Percentiles rank a stretch among this genome's conserved stretches.
Conservation (phyloP, 371 early-diverging fungal genomes). For the Conidiobolus incongruus region DNA sequence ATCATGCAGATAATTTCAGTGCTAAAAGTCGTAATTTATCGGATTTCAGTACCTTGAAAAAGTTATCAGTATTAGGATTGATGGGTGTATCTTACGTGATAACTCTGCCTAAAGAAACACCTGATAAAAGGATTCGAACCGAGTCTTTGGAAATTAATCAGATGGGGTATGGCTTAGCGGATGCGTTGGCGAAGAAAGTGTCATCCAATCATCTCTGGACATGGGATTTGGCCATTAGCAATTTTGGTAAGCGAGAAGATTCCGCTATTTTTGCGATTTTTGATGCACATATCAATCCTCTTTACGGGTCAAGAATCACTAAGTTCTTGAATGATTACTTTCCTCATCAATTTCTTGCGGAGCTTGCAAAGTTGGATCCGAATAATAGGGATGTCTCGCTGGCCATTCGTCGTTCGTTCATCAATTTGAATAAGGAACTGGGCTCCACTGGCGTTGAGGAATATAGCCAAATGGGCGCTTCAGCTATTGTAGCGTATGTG, state of each 20-base stretch:
- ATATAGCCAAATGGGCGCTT: constrained; percentile 19
- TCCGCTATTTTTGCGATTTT: constrained; percentile 76
- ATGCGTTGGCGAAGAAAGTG: constrained; percentile 30
- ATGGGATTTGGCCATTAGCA: constrained; percentile 65
- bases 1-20: constrained; percentile 16
- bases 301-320: constrained; percentile 29
- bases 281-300: constrained; percentile 39
- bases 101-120: constrained; percentile 57
- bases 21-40: constrained; percentile 27
- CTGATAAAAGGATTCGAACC: constrained; percentile 61
- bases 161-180: constrained; percentile 74
- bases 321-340: constrained; percentile 51
- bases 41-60: constrained; percentile 50
- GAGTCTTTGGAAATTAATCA: constrained; percentile 54
- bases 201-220: constrained; percentile 18
- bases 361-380: constrained; percentile 27
- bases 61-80: constrained; percentile 57
- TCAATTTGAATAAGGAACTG: constrained; percentile 51
- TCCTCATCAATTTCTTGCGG: constrained; percentile 32
- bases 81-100: constrained; percentile 75
- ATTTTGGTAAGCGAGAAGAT: constrained; percentile 56
- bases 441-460: constrained; percentile 13
- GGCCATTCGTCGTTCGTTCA: constrained; percentile 46
- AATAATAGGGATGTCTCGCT: constrained; percentile 23
- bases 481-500: constrained; percentile 57